phyloP scores from a whole-genome alignment of 2,329 filamentous ascomycete species.

The Ophiocordyceps robertsii region DNA sequence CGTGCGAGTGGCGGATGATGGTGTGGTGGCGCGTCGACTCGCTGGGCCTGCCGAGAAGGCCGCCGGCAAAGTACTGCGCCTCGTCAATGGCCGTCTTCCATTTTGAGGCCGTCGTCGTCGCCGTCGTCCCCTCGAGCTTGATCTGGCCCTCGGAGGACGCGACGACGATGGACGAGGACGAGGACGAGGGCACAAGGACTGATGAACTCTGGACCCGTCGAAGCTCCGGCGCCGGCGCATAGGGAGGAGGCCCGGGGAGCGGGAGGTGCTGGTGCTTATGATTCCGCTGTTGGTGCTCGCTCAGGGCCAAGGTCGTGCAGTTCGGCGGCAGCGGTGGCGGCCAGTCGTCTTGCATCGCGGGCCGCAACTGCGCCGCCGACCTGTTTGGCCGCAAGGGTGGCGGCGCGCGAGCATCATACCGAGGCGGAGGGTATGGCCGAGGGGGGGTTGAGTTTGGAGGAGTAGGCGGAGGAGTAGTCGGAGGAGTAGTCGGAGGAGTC shows the following conservation, averaged over 20 bases:
- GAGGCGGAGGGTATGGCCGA: not conserved
- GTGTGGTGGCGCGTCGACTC: constrained; percentile 54
- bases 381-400: constrained; percentile 5
- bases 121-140: not conserved
- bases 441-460: not conserved
- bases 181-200: constrained; percentile 11
- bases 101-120: constrained; percentile 7
- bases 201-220: constrained; percentile 19
- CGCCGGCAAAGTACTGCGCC: constrained; percentile 51
- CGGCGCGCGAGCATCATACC: not conserved
- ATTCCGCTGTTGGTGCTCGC: not conserved
- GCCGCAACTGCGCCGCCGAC: constrained; percentile 5
- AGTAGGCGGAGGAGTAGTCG: not conserved
- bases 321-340: not conserved
- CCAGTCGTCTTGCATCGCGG: not conserved
- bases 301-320: not conserved
- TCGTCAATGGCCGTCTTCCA: constrained; percentile 41
- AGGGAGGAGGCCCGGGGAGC: not conserved
- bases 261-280: not conserved
- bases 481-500: not conserved
- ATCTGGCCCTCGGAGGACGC: constrained; percentile 2
- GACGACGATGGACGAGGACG: not conserved
- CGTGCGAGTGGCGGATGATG: constrained; percentile 52
- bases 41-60: constrained; percentile 47
- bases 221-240: constrained; percentile 3